Evolutionary conservation across 2,329 filamentous ascomycete species (phyloP).

Genomic region (Acrodontium crateriforme): DNA sequence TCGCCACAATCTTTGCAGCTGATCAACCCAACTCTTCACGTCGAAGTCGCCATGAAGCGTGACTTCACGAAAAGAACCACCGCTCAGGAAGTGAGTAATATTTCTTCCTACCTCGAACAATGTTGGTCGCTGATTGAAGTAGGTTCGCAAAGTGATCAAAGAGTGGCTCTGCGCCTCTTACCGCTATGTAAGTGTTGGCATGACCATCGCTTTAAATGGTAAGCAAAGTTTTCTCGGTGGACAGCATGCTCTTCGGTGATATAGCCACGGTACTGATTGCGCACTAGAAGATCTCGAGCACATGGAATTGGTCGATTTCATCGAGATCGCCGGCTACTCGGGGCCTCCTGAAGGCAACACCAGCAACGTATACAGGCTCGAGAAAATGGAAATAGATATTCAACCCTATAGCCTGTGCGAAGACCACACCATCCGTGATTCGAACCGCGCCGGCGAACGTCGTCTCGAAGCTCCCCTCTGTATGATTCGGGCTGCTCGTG

Average conservation of each 20-base stretch:
- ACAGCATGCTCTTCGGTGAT: no score
- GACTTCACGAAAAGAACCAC: no score
- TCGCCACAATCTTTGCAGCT: no score
- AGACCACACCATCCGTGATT: constrained; percentile 6
- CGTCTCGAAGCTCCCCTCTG: background rate
- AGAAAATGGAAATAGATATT: constrained; percentile 27
- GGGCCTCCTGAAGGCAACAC: constrained; percentile 13
- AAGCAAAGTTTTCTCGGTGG: no score
- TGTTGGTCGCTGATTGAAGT: no score
- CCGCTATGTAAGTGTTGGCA: constrained; percentile 6
- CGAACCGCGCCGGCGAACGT: background rate
- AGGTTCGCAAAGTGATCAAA: constrained; percentile 25
- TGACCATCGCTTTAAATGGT: background rate
- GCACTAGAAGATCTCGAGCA: constrained; percentile 19
- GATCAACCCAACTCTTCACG: constrained; percentile 19
- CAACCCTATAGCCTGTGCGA: constrained; percentile 29
- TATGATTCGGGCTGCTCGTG: constrained; percentile 9
- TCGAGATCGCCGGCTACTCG: constrained; percentile 28
- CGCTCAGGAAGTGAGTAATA: no score
- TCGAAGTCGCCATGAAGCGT: no score
- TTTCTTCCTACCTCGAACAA: no score
- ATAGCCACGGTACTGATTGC: no score
- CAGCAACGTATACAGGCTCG: constrained; percentile 15
- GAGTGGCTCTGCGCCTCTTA: constrained; percentile 16
- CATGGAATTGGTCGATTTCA: constrained; percentile 19